phyloP scores from a whole-genome alignment of 306 rosid genomes.

The Medicago truncatula region MtrunA17r5.0-ANR NC_053044.1:57705001-57705500 shows the following conservation, averaged over 20 bases:
- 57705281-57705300: constrained; percentile 13
- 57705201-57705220: neutral
- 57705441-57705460: too few species aligned
- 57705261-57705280: constrained; percentile 10
- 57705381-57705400: neutral
- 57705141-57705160: neutral
- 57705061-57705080: neutral
- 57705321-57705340: constrained; percentile 25
- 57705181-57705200: constrained; percentile 3
- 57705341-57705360: constrained; percentile 18
- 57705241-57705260: constrained; percentile 28
- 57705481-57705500: too few species aligned
- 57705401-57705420: neutral
- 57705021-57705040: too few species aligned
- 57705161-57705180: constrained; percentile 30
- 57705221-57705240: constrained; percentile 39
- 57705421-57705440: too few species aligned
- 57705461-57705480: too few species aligned
- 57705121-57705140: constrained; percentile 34
- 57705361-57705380: constrained; percentile 34
- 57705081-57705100: constrained; percentile 15
- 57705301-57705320: neutral
- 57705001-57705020: too few species aligned
- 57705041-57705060: too few species aligned
- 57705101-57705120: constrained; percentile 16